Evolutionary conservation across 352 stramenopile species (phyloP), one percentile per base, ranked within the genome.

Genomic region (Globisporangium perplexum): DNA sequence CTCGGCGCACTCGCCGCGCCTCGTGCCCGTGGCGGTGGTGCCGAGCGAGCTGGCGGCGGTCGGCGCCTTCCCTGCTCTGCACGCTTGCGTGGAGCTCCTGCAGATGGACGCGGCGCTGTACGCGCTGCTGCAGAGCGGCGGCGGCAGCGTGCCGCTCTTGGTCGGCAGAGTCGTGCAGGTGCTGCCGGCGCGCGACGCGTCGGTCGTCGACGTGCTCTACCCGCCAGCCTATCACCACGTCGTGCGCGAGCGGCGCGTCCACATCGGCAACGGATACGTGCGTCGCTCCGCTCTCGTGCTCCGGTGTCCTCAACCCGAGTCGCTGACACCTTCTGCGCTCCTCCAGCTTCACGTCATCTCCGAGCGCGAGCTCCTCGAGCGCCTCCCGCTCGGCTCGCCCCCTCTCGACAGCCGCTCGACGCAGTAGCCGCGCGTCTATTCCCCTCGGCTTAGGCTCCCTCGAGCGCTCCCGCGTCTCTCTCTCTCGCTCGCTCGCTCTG

Each of bases 231-330:
- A 60, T 45, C 46, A 50, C 51, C 43, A 55, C 30, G 47, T 67
- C 23, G 48, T 68, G 20, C 42, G 47, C 0, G 56, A 49, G 50
- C 58, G 68, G 23, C 59, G 62, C 8, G 57, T 83, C 11, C 74
- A 77, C 41, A 64, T 85, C 26, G 55, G 74, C 55, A 78, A 85
- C 28, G 74, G 72, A 59, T 85, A 79, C 38, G 74, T 85, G 44
- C 42, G 70, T 71, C 23, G n/a, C 30, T 12, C 18, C 7, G 43
- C 6, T 31, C 26, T 22, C 22, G 17, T 18, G 20, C 22, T 55
- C 28, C 33, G 14, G 35, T 45, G 3, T 5, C 18, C 11, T 24
- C 23, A 15, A 24, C 26, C n/a, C 8, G 3, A 18, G 15, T 38
- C 1, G 31, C 3, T 36, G 18, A 44, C 17, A 4, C 18, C 4